Percentiles rank a stretch among this genome's conserved stretches.
Conservation (phyloP, 176 grass and related monocot species). For the Carex pumila region DNA sequence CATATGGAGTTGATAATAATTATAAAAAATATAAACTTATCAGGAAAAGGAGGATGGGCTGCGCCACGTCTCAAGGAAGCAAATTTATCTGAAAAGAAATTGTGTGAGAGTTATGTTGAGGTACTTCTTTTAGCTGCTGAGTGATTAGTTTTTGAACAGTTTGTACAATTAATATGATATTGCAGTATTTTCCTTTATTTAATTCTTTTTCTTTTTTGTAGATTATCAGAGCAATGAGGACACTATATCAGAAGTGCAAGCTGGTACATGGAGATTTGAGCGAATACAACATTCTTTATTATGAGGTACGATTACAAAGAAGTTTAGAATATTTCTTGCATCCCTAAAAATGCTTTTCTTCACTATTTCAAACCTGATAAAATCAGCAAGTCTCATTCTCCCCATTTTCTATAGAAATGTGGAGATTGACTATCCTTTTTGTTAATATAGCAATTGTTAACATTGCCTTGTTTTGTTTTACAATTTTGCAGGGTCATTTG, state of each 20-base stretch:
- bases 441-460: background rate
- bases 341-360: background rate
- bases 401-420: background rate
- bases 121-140: constrained; percentile 20
- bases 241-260: constrained; percentile 90
- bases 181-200: constrained; percentile 4
- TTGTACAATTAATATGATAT: background rate
- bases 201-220: constrained; percentile 32
- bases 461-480: background rate
- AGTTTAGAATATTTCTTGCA: background rate
- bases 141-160: background rate
- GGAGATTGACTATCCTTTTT: background rate
- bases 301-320: constrained; percentile 38
- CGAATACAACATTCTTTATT: constrained; percentile 99
- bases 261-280: constrained; percentile 97
- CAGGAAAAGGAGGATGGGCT: constrained; percentile 73
- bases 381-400: background rate
- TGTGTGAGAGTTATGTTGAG: constrained; percentile 78
- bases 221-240: constrained; percentile 87
- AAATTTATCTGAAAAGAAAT: constrained; percentile 68
- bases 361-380: background rate
- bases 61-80: constrained; percentile 94
- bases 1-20: background rate
- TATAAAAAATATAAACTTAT: constrained; percentile 3
- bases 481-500: constrained; percentile 65